Evolutionary conservation across 768 basidiomycete species (phyloP).

Genomic region (Hygrocybe punicea): DNA sequence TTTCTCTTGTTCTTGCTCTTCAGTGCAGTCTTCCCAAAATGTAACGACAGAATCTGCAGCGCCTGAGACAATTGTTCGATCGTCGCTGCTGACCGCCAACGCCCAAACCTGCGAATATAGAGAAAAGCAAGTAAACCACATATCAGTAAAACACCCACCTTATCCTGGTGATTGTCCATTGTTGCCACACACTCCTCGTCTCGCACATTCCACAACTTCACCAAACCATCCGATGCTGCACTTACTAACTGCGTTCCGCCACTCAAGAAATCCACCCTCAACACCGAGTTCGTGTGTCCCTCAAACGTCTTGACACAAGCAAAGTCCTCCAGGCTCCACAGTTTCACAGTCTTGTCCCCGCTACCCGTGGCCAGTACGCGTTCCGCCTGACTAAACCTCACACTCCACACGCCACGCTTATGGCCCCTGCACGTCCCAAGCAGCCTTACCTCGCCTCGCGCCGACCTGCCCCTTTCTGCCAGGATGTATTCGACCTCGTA

Average conservation of each 20-base stretch:
- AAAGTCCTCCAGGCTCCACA: conserved; percentile 94
- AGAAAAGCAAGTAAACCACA: conserved; percentile 1
- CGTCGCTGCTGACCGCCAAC: conserved; percentile 76
- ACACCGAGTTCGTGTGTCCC: conserved; percentile 95
- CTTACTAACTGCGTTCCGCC: conserved; percentile 83
- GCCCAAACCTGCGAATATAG: conserved; percentile 83
- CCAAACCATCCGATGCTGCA: conserved; percentile 88
- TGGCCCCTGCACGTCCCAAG: conserved; percentile 93
- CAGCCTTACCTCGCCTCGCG: conserved; percentile 67
- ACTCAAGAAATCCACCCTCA: conserved; percentile 88
- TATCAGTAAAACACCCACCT: conserved; percentile 49
- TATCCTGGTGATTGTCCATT: conserved; percentile 96
- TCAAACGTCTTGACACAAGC: conserved; percentile 95
- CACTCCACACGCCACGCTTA: conserved; percentile 94
- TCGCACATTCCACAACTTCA: conserved; percentile 91
- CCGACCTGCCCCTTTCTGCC: conserved; percentile 38
- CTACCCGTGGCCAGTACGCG: conserved; percentile 88
- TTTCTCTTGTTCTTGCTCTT: conserved; percentile 72
- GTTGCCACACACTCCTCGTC: conserved; percentile 86
- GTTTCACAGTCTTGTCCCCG: conserved; percentile 89
- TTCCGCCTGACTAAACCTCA: conserved; percentile 81
- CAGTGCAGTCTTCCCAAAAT: conserved; percentile 95
- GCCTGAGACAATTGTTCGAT: conserved; percentile 82
- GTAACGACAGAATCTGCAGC: conserved; percentile 96
- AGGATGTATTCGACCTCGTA: conserved; percentile 66